Conservation (phyloP, 768 basidiomycete species). For the Lactarius evosmus region DNA sequence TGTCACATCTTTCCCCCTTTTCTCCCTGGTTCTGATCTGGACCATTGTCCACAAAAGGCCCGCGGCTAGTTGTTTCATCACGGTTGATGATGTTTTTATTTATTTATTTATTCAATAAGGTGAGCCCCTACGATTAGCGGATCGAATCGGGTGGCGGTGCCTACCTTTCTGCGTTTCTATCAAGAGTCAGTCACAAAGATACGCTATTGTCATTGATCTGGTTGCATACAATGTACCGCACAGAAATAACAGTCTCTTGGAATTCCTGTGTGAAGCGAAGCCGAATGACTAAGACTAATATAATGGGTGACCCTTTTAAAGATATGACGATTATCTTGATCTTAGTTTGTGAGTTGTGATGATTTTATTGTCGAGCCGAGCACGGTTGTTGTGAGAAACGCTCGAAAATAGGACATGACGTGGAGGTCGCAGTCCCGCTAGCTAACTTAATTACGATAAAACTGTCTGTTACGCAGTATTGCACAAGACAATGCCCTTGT, state of each 20-base stretch:
- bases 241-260: neutral
- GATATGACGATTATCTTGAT: neutral
- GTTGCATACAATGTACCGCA: neutral
- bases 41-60: neutral
- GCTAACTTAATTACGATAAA: neutral
- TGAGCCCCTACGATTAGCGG: neutral
- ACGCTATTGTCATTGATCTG: neutral
- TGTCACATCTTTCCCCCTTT: conserved; percentile 11
- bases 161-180: neutral
- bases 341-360: neutral
- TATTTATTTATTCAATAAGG: neutral
- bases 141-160: neutral
- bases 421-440: neutral
- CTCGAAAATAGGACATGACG: neutral
- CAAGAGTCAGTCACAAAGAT: neutral
- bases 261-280: neutral
- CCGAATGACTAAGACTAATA: neutral
- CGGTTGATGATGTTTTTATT: neutral
- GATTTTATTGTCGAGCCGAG: neutral
- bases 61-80: neutral
- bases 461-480: neutral
- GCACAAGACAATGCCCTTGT: neutral
- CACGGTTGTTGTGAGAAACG: neutral
- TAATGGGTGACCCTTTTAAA: neutral
- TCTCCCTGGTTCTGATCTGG: neutral